Evolutionary conservation across 2,329 filamentous ascomycete species (phyloP), one percentile per base, ranked within the genome.

Genomic region (Neodidymelliopsis sp.): DNA sequence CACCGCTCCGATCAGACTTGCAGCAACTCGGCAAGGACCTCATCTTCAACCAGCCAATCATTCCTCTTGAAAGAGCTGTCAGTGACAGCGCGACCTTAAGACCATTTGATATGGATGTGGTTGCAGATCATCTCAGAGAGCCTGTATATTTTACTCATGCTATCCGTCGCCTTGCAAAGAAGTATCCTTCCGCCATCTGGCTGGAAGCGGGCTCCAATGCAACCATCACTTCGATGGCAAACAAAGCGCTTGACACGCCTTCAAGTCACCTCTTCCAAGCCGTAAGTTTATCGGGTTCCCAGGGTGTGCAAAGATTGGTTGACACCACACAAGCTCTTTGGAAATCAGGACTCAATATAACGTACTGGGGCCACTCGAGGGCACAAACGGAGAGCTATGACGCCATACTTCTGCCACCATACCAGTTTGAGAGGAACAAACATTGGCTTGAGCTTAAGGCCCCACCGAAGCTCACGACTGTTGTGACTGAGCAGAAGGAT

Each of bases 131-230:
- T 39, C 72, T 77, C 59, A 55, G 77, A 1, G 29, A 72, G 0
- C 75, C 79, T 0, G 79, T 81, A 0, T 79, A 67, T 54, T 79
- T 79, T 54, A 27, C 67, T 16, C 66, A 79, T 6, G 80, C 76
- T 0, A 47, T 81, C 0, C 59, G 74, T 25, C 57, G 78, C 1
- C 54, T 82, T 0, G 54, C 65, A 0, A 44, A 70, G 6, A 39
- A 64, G 5, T 54, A 64, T 9, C 25, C 57, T 66, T 20, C 24
- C 5, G 49, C 45, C 12, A 48, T 56, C 8, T 67, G 54, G 54
- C 52, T 67, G 2, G 64, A 67, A 34, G 62, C 62, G 23, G 62
- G 61, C 7, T 54, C 52, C 2, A 42, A 53, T 7, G 58, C 63
- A 6, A 62, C 69, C 2, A 54, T 69, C 10, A 59, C 53, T 1